phyloP scores from a whole-genome alignment of 345 rosid species.

The Alliaria petiolata region DNA sequence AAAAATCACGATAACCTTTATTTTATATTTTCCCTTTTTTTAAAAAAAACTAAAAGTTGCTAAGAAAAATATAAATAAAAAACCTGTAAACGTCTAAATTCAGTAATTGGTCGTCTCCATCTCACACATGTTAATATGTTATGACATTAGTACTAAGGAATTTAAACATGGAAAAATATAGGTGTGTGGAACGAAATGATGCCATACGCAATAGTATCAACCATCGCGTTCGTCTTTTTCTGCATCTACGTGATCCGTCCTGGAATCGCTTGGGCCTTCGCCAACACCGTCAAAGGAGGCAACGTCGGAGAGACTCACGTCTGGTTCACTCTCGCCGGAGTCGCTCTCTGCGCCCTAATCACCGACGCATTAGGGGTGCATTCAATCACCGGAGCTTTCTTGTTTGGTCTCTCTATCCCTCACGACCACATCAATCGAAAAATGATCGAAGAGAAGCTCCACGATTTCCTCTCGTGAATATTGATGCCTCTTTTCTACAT shows the following conservation, averaged over 20 bases:
- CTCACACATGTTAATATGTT: too few relatives aligned
- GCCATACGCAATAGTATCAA: conserved; percentile 10
- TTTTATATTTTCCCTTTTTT: too few relatives aligned
- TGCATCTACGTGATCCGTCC: conserved; percentile 45
- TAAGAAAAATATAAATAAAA: too few relatives aligned
- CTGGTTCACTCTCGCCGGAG: conserved; percentile 42
- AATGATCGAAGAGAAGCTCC: conserved; percentile 41
- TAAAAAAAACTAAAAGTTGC: too few relatives aligned
- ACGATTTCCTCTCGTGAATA: conserved; percentile 38
- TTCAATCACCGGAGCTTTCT: conserved; percentile 58
- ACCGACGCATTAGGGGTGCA: conserved; percentile 49
- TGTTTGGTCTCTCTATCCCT: conserved; percentile 62
- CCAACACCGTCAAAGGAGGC: conserved; percentile 23
- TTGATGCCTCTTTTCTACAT: conserved; percentile 54
- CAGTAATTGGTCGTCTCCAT: too few relatives aligned
- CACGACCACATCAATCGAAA: conserved; percentile 30
- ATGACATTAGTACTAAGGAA: too few relatives aligned
- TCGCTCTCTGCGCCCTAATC: conserved; percentile 39
- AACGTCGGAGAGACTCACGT: conserved; percentile 37
- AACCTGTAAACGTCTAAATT: too few relatives aligned
- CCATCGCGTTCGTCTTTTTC: conserved; percentile 23
- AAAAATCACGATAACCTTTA: too few relatives aligned
- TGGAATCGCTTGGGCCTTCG: conserved; percentile 34
- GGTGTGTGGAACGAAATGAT: neutral
- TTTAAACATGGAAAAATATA: neutral